phyloP scores from a whole-genome alignment of 2,329 filamentous ascomycete genomes.

The Nectriaceae sp. region DNA sequence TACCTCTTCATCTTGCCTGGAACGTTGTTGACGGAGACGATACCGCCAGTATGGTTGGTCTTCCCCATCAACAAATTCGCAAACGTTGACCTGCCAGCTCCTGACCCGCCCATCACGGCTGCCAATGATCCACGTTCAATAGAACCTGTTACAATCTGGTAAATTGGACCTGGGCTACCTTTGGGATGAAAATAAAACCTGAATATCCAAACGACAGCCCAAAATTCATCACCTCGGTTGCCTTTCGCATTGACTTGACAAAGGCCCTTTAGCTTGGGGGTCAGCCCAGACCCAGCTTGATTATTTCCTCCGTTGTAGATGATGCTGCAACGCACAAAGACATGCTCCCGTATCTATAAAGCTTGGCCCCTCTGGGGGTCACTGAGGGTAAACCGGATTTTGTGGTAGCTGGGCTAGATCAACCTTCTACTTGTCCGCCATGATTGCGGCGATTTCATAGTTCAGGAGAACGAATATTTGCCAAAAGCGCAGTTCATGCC shows the following conservation, averaged over 20 bases:
- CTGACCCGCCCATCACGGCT: slow-evolving; percentile 61
- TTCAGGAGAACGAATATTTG: no score
- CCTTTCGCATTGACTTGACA: slow-evolving; percentile 53
- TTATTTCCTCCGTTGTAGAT: slow-evolving; percentile 29
- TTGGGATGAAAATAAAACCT: slow-evolving; percentile 51
- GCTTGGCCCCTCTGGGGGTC: slow-evolving; percentile 31
- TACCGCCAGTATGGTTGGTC: slow-evolving; percentile 49
- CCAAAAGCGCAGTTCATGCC: no score
- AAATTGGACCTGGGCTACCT: slow-evolving; percentile 44
- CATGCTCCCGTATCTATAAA: slow-evolving; percentile 44
- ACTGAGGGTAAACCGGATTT: slow-evolving; percentile 40
- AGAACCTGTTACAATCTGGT: slow-evolving; percentile 55
- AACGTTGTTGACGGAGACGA: slow-evolving; percentile 54
- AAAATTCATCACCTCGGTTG: slow-evolving; percentile 51
- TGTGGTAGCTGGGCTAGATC: slow-evolving; percentile 32
- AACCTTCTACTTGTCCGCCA: slow-evolving; percentile 19
- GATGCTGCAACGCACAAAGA: slow-evolving; percentile 37
- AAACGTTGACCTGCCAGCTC: slow-evolving; percentile 62
- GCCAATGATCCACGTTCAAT: slow-evolving; percentile 57
- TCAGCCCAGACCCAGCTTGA: slow-evolving; percentile 16
- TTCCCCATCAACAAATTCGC: slow-evolving; percentile 65
- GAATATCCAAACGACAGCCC: slow-evolving; percentile 56
- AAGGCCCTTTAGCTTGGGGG: slow-evolving; percentile 48
- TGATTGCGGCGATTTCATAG: slow-evolving; percentile 2
- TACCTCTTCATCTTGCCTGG: slow-evolving; percentile 50